A percentile compares a stretch with the other conserved stretches of the same genome.
Conservation (phyloP, 1,284 basidiomycete species). For the Afroboletus lepidellus region DNA sequence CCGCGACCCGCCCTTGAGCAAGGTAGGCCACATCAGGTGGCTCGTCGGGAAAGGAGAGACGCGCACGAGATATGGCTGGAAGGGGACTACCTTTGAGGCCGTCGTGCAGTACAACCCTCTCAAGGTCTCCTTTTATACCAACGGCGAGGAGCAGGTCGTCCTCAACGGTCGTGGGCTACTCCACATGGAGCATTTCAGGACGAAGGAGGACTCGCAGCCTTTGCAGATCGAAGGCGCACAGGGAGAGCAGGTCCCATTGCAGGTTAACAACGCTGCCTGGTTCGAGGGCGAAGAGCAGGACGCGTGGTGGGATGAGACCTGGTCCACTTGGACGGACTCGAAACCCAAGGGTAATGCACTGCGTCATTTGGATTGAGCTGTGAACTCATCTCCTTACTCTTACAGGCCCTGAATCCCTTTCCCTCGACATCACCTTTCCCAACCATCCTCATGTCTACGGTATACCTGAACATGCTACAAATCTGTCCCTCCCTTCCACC, state of each 20-base stretch:
- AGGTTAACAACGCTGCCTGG: constrained; percentile 68
- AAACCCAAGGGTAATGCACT: constrained; percentile 87
- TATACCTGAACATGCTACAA: constrained; percentile 95
- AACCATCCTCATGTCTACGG: constrained; percentile 89
- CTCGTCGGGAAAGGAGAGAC: constrained; percentile 58
- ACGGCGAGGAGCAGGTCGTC: constrained; percentile 81
- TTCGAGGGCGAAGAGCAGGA: constrained; percentile 85
- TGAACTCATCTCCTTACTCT: constrained; percentile 5
- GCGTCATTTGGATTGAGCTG: not conserved
- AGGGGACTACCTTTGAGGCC: constrained; percentile 63
- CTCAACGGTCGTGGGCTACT: constrained; percentile 89
- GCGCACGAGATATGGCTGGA: constrained; percentile 55
- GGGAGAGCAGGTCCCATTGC: constrained; percentile 53
- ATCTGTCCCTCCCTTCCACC: constrained; percentile 85
- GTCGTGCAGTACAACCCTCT: constrained; percentile 74
- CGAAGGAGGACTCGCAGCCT: constrained; percentile 51
- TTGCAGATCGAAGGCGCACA: constrained; percentile 42
- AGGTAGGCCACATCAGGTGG: constrained; percentile 51
- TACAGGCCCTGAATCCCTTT: constrained; percentile 89
- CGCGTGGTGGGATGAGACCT: constrained; percentile 89
- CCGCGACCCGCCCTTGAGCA: constrained; percentile 61
- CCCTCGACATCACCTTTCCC: constrained; percentile 92
- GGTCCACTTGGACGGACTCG: constrained; percentile 81
- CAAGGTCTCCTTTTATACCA: constrained; percentile 66
- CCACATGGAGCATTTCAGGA: constrained; percentile 97